These are phyloP conservation scores for Coniochaeta sp. DNA, from an alignment of 2,329 filamentous ascomycete species.

Conservation along the genomic window DNA sequence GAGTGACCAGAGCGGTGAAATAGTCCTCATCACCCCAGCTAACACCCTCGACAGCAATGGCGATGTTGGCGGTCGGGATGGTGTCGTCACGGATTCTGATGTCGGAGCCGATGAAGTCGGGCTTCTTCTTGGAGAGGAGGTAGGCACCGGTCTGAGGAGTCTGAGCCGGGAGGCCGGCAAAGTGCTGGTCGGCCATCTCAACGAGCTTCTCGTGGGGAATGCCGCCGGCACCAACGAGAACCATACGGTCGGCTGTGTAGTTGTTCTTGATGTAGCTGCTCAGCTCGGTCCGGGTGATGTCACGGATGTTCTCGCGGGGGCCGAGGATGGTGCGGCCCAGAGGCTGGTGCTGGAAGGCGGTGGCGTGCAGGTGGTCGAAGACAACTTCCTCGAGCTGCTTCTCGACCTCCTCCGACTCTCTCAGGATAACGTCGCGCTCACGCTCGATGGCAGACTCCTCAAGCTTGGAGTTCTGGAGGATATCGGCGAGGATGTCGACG, in stretches of 20 bases:
- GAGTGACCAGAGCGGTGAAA: conserved; percentile 94
- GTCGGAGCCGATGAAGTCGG: conserved; percentile 95
- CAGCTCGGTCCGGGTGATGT: conserved; percentile 87
- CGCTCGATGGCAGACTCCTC: conserved; percentile 89
- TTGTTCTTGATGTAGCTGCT: conserved; percentile 98
- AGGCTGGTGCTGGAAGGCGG: conserved; percentile 92
- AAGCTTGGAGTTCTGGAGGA: conserved; percentile 98
- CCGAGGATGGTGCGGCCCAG: conserved; percentile 96
- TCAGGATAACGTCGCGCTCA: conserved; percentile 96
- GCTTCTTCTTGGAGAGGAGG: conserved; percentile 74
- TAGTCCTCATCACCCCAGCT: conserved; percentile 99
- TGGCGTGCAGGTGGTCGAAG: conserved; percentile 97
- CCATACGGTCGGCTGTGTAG: conserved; percentile 99
- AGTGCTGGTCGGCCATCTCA: conserved; percentile 94
- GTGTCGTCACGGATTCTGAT: conserved; percentile 94
- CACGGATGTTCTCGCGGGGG: conserved; percentile 95
- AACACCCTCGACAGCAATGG: conserved; percentile 97
- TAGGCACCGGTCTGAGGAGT: conserved; percentile 69
- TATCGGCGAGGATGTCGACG: conserved; percentile 98
- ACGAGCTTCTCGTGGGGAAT: conserved; percentile 92
- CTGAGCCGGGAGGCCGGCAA: conserved; percentile 69
- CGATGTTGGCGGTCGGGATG: conserved; percentile 93
- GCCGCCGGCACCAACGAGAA: conserved; percentile 91
- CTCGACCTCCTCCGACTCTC: conserved; percentile 99
- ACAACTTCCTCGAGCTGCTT: conserved; percentile 99